phyloP scores from a whole-genome alignment of 2,329 filamentous ascomycete genomes.

The Pyricularia pennisetigena region DNA sequence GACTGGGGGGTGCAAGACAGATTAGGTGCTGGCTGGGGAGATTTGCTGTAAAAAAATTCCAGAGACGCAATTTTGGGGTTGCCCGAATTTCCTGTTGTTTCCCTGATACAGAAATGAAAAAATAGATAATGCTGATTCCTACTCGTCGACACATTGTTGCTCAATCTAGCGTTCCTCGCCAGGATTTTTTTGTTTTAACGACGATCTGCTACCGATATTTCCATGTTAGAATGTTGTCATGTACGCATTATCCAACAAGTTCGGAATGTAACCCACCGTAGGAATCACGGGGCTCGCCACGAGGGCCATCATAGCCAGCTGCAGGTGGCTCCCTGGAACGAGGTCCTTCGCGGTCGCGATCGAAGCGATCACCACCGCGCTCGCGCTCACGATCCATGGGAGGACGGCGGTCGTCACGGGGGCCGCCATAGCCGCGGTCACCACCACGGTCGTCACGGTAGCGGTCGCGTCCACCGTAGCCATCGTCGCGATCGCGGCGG shows the following conservation, averaged over 20 bases:
- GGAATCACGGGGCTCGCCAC: slow-evolving; percentile 1
- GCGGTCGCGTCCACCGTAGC: slow-evolving; percentile 40
- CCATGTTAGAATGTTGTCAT: neutral
- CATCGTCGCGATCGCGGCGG: slow-evolving; percentile 1
- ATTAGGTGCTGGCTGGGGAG: neutral
- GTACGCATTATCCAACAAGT: neutral
- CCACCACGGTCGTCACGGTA: slow-evolving; percentile 29
- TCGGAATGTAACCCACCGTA: neutral
- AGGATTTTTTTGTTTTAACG: neutral
- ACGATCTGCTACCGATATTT: neutral
- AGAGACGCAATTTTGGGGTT: neutral
- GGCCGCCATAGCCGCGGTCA: slow-evolving; percentile 30
- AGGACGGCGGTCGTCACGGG: slow-evolving; percentile 35
- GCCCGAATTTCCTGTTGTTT: neutral
- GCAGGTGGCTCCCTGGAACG: slow-evolving; percentile 25
- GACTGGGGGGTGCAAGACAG: neutral
- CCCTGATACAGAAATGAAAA: neutral
- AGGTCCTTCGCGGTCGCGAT: slow-evolving; percentile 32
- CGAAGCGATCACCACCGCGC: slow-evolving; percentile 43
- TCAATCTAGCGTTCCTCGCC: neutral
- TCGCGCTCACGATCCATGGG: slow-evolving; percentile 21
- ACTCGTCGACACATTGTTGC: neutral
- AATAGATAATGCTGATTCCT: neutral
- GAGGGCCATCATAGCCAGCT: slow-evolving; percentile 6
- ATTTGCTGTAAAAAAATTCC: neutral